Evolutionary conservation across 257 asterid species (phyloP).

Genomic region (Solanum commersonii): DNA sequence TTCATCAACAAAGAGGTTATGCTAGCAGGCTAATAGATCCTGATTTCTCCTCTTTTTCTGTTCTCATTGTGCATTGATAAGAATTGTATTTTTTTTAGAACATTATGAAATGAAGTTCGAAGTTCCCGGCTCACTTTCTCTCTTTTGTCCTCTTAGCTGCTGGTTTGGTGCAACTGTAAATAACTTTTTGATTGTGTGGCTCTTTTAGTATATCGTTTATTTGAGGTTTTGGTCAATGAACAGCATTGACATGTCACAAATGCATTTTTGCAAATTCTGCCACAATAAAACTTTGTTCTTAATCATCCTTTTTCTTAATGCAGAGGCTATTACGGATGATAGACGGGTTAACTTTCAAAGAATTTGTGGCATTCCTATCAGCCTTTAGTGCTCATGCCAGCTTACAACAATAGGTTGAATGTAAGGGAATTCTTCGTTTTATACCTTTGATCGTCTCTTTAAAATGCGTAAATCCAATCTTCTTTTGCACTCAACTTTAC

Average conservation of each 20-base stretch:
- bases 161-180: background rate
- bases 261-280: background rate
- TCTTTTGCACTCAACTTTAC: background rate
- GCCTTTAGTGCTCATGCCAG: conserved; percentile 78
- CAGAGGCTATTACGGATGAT: conserved; percentile 84
- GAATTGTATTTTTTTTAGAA: background rate
- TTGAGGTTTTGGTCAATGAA: background rate
- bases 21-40: background rate
- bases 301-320: background rate
- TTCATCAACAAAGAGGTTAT: background rate
- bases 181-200: background rate
- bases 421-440: conserved; percentile 21
- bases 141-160: background rate
- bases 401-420: conserved; percentile 54
- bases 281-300: background rate
- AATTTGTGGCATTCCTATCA: conserved; percentile 76
- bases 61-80: background rate
- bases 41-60: background rate
- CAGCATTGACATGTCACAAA: background rate
- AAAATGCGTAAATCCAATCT: background rate
- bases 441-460: background rate
- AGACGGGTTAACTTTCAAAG: conserved; percentile 91
- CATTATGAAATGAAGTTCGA: background rate
- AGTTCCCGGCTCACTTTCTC: background rate
- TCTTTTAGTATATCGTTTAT: background rate